Percentiles rank a stretch among this genome's conserved stretches.
Conservation (phyloP, 2,329 filamentous ascomycete species). For the Epichloe uncinata region DNA sequence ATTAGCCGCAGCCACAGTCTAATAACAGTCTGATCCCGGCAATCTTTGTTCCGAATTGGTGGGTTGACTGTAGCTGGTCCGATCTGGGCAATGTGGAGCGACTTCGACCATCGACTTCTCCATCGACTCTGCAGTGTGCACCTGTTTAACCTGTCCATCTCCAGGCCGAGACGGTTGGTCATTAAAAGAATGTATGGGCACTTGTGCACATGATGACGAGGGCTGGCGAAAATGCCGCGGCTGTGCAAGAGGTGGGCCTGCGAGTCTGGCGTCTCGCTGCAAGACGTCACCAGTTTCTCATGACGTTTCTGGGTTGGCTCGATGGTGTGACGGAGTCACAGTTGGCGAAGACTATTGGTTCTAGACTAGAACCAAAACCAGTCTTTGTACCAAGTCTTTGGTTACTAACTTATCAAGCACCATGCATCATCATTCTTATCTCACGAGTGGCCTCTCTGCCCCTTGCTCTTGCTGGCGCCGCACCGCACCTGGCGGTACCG, state of each 20-base stretch:
- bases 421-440: too few relatives aligned
- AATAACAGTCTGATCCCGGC: neutral
- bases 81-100: conserved; percentile 4
- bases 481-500: too few relatives aligned
- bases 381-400: neutral
- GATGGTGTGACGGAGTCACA: neutral
- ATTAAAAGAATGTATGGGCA: too few relatives aligned
- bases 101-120: too few relatives aligned
- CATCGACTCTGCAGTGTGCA: neutral
- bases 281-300: neutral
- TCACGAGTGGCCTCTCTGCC: neutral
- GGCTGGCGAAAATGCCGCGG: too few relatives aligned
- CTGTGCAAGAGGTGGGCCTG: too few relatives aligned
- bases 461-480: too few relatives aligned
- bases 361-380: neutral
- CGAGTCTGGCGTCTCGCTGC: neutral
- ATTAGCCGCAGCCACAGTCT: too few relatives aligned
- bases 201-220: too few relatives aligned
- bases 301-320: neutral
- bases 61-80: neutral
- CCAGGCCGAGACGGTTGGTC: too few relatives aligned
- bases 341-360: neutral
- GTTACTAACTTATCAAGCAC: too few relatives aligned
- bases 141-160: neutral
- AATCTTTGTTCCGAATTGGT: neutral